Base-by-base conservation (phyloP, 257 asterid species). In the Petunia secreta region DNA sequence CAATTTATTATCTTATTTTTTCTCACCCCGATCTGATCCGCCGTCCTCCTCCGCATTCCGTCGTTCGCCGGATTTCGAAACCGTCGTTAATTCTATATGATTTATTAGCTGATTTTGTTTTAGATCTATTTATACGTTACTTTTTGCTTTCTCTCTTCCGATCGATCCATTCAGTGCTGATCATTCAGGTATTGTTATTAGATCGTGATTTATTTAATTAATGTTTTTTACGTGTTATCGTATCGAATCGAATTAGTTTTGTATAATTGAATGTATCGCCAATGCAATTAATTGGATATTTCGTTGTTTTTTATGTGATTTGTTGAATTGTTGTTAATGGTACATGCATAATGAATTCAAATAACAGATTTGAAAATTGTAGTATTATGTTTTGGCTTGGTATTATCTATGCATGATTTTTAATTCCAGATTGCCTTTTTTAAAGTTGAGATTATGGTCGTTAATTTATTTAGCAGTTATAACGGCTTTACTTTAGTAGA, bases 21-120 rank as follows among this genome's bases (percentile, higher is more conserved):
- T 25, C 25, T 25, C 25, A 25, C 11, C 54, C 77, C 34, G 62
- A 73, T 73, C 78, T 50, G 62, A 73, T 50, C 46, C 62, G 78
- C 78, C 46, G 78, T 73, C 62, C 62, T 16, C 77, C 44, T 71
- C 43, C 60, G 77, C 44, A 10, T 71, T 71, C 60, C 77, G 34
- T 40, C 75, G 36, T 3, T 41, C 53, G 38, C 41, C 36, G 37
- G 53, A 66, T 66, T 66, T 37, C 77, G 60, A 10, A 34, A 34
- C 60, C 34, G 4, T 50, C n/a, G 36, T 73, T 73, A 73, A 73
- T 73, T 71, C 36, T 50, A 9, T 34, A 73, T 73, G 78, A 34
- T 50, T 73, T 34, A 34, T 52, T 73, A 73, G 78, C 78, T 73
- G 3, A 36, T 1, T 73, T 50, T 25, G 44, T 50, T n/a, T 34